These are phyloP conservation scores for Pseudogymnoascus sp. DNA, from an alignment of 2,329 filamentous ascomycete genomes.

Conservation along the genomic window DNA sequence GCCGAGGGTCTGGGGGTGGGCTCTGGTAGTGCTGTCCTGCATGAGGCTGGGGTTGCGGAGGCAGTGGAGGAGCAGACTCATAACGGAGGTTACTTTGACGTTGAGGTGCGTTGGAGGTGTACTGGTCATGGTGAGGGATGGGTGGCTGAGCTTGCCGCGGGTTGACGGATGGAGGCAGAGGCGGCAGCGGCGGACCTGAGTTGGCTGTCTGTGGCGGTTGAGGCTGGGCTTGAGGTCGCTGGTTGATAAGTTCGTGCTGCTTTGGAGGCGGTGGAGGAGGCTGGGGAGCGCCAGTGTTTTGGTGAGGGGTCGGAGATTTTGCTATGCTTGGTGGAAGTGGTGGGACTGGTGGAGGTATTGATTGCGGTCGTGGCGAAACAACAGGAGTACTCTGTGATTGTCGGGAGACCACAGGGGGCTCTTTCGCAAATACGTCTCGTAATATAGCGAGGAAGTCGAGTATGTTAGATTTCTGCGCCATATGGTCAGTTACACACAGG, in stretches of 20 bases:
- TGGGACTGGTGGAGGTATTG: conserved; percentile 57
- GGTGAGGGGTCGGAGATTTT: conserved; percentile 30
- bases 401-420: conserved; percentile 79
- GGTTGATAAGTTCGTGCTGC: conserved; percentile 13
- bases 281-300: conserved; percentile 19
- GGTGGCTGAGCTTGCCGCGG: conserved; percentile 16
- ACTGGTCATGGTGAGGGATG: conserved; percentile 14
- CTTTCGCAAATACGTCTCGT: conserved; percentile 83
- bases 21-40: conserved; percentile 17
- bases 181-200: conserved; percentile 25
- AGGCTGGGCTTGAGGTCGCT: conserved; percentile 15
- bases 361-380: conserved; percentile 26
- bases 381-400: conserved; percentile 41
- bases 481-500: conserved; percentile 20
- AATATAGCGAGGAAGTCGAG: conserved; percentile 76
- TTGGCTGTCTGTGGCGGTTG: conserved; percentile 17
- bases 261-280: conserved; percentile 29
- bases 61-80: conserved; percentile 22
- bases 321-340: conserved; percentile 60
- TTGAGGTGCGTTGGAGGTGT: conserved; percentile 9
- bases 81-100: conserved; percentile 27
- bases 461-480: conserved; percentile 64
- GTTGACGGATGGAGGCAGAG: conserved; percentile 9
- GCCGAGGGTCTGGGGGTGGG: conserved; percentile 12
- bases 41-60: conserved; percentile 23